A percentile compares a stretch with the other conserved stretches of the same genome.
Conservation (phyloP, 2,329 filamentous ascomycete species). For the Penicillium hesseltinei region DNA sequence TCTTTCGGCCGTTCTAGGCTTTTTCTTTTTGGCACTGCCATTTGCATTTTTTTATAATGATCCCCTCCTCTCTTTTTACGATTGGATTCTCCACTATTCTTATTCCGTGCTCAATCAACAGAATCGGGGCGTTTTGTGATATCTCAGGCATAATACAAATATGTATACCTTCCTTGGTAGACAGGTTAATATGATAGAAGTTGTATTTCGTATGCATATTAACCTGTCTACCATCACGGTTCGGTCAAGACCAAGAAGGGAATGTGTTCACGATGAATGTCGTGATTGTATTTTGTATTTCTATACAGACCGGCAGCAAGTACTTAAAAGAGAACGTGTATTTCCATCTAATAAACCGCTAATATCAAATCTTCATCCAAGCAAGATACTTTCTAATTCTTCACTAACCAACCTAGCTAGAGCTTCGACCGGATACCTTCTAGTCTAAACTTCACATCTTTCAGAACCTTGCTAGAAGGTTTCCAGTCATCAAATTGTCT, state of each 20-base stretch:
- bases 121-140: not conserved
- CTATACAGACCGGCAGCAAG: not conserved
- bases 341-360: not conserved
- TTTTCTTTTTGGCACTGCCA: not conserved
- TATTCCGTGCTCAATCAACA: not conserved
- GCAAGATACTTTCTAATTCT: slow-evolving; percentile 4
- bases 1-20: slow-evolving; percentile 3
- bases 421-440: slow-evolving; percentile 89
- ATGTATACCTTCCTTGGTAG: not conserved
- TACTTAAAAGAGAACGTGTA: not conserved
- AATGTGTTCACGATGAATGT: not conserved
- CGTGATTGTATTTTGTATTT: not conserved
- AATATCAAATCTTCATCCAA: not conserved
- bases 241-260: not conserved
- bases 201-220: no score
- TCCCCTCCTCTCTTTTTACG: not conserved
- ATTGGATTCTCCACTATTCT: slow-evolving; percentile 1
- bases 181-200: not conserved
- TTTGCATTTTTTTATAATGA: not conserved
- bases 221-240: no score
- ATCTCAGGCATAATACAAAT: not conserved
- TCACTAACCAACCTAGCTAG: slow-evolving; percentile 37
- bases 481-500: slow-evolving; percentile 91
- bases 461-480: slow-evolving; percentile 82
- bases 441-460: slow-evolving; percentile 91